phyloP scores from a whole-genome alignment of 148 eudicot species.

The Gaultheria prostrata region DNA sequence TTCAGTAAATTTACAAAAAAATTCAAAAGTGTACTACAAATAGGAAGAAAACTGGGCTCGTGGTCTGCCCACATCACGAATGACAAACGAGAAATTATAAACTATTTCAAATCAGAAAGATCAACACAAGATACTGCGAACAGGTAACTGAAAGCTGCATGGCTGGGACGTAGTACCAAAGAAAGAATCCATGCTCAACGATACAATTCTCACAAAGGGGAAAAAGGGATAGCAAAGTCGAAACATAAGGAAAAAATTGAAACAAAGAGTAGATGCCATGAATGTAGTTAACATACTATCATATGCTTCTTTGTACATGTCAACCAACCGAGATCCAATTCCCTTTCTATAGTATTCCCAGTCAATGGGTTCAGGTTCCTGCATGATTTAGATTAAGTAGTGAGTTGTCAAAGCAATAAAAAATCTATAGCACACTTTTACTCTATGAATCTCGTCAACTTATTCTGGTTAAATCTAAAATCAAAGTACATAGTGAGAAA shows the following conservation, averaged over 20 bases:
- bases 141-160: background rate
- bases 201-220: background rate
- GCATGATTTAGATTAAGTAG: constrained; percentile 20
- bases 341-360: constrained; percentile 98
- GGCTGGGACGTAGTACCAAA: background rate
- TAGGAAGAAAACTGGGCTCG: too few species aligned
- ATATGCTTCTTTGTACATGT: constrained; percentile 93
- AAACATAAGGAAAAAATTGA: background rate
- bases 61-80: background rate
- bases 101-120: background rate
- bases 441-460: background rate
- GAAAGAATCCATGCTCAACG: background rate
- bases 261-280: background rate
- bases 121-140: too few species aligned
- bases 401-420: background rate
- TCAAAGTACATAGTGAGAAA: background rate
- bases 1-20: too few species aligned
- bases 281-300: constrained; percentile 52
- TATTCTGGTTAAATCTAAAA: background rate
- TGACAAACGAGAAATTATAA: background rate
- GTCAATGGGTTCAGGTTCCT: constrained; percentile 96
- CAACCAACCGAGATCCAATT: constrained; percentile 82
- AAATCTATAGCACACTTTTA: background rate
- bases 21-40: too few species aligned
- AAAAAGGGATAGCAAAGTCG: background rate